Percentiles rank a stretch among this genome's conserved stretches.
Evolutionary conservation across 257 asterid species (phyloP).

Genomic region (Rehmannia glutinosa): DNA sequence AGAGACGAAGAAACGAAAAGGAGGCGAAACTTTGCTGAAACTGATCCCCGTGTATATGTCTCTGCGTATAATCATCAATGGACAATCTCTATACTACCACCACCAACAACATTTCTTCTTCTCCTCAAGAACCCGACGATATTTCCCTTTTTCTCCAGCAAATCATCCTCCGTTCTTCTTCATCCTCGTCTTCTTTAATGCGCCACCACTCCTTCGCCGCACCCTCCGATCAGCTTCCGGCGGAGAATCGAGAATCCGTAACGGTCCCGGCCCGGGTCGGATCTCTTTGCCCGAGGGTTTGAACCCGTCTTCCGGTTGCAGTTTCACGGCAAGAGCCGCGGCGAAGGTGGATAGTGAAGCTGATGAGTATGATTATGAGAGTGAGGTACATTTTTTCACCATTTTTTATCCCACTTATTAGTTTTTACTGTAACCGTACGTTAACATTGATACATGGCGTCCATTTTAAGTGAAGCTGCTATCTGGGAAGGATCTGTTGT

Average conservation of each 20-base stretch:
- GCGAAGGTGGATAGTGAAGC: conserved; percentile 40
- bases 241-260: not conserved
- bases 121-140: conserved; percentile 53
- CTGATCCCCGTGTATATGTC: conserved; percentile 12
- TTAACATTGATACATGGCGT: no score
- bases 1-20: no score
- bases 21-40: not conserved
- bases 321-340: conserved; percentile 16
- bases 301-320: conserved; percentile 20
- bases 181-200: conserved; percentile 26
- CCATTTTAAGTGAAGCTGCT: no score
- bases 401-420: no score
- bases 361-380: conserved; percentile 63
- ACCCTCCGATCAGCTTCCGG: not conserved
- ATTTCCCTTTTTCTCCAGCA: conserved; percentile 66
- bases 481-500: no score
- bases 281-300: conserved; percentile 22
- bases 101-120: conserved; percentile 4
- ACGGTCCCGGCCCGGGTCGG: conserved; percentile 20
- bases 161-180: conserved; percentile 47
- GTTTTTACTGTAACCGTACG: no score
- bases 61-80: conserved; percentile 24
- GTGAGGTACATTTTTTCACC: conserved; percentile 46
- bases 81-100: conserved; percentile 31
- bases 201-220: conserved; percentile 19